These are phyloP conservation scores for Debaryomyces nepalensis DNA, from an alignment of 1,139 yeast genomes.

Conservation along the genomic window DNA sequence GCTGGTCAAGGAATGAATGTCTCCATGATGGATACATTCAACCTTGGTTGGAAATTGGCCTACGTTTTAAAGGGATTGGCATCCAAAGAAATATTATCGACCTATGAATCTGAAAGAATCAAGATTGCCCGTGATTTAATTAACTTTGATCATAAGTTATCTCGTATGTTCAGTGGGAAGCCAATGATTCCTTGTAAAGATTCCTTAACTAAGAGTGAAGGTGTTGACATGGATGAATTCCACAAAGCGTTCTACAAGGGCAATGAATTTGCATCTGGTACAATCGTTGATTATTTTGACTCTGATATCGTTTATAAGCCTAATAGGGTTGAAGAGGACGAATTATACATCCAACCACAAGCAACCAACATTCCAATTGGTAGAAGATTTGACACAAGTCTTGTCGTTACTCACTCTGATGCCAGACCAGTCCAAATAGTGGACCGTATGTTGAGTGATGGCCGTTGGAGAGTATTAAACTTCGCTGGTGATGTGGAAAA, in stretches of 20 bases:
- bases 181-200: slow-evolving; percentile 24
- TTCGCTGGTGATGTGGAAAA: slow-evolving; percentile 29
- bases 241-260: slow-evolving; percentile 31
- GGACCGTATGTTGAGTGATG: slow-evolving; percentile 29
- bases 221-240: slow-evolving; percentile 35
- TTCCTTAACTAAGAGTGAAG: slow-evolving; percentile 19
- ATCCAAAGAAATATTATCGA: slow-evolving; percentile 27
- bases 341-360: slow-evolving; percentile 14
- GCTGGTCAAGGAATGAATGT: slow-evolving; percentile 48
- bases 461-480: slow-evolving; percentile 28
- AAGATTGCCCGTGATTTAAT: slow-evolving; percentile 38
- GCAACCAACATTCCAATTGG: slow-evolving; percentile 33
- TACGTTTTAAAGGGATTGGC: slow-evolving; percentile 29
- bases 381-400: slow-evolving; percentile 28
- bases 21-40: slow-evolving; percentile 29
- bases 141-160: slow-evolving; percentile 36
- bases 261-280: slow-evolving; percentile 37
- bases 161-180: slow-evolving; percentile 35
- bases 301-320: slow-evolving; percentile 22
- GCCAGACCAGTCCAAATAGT: slow-evolving; percentile 29
- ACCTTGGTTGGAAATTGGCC: slow-evolving; percentile 42
- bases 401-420: slow-evolving; percentile 29
- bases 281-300: slow-evolving; percentile 31
- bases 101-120: slow-evolving; percentile 36
- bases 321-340: slow-evolving; percentile 7